Percentiles rank a stretch among this genome's conserved stretches.
Conservation (phyloP, 129 eudicot genomes). For the Apium graveolens region DNA sequence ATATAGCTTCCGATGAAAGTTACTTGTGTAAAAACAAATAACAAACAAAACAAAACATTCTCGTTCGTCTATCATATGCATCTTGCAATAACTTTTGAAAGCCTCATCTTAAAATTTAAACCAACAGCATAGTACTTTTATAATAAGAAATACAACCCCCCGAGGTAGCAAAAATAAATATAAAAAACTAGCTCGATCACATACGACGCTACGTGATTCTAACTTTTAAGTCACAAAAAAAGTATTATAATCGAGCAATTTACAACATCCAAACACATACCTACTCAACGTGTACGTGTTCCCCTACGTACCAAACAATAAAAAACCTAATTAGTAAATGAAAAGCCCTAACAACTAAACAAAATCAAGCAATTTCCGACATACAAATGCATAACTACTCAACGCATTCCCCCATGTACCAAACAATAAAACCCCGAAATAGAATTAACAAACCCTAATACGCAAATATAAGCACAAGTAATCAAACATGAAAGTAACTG, state of each 20-base stretch:
- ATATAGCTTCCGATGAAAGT: background rate
- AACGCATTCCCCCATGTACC: background rate
- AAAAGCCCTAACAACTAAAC: background rate
- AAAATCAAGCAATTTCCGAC: background rate
- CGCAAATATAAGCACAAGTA: background rate
- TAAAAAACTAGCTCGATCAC: too few species aligned
- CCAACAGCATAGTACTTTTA: background rate
- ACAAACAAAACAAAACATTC: background rate
- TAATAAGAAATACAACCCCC: background rate
- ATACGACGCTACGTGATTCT: background rate
- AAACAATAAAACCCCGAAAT: background rate
- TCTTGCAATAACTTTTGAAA: too few species aligned
- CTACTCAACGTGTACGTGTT: background rate
- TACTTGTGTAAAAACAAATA: background rate
- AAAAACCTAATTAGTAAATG: background rate
- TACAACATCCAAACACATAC: background rate
- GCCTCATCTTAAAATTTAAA: background rate
- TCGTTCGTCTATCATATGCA: background rate
- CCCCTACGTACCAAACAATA: background rate
- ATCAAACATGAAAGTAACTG: background rate
- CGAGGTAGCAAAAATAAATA: too few species aligned
- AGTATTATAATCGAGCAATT: background rate
- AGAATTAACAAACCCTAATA: background rate
- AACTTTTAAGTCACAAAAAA: background rate
- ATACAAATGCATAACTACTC: background rate